phyloP scores from a whole-genome alignment of 345 rosid species.

The Mallotus nudiflorus region DNA sequence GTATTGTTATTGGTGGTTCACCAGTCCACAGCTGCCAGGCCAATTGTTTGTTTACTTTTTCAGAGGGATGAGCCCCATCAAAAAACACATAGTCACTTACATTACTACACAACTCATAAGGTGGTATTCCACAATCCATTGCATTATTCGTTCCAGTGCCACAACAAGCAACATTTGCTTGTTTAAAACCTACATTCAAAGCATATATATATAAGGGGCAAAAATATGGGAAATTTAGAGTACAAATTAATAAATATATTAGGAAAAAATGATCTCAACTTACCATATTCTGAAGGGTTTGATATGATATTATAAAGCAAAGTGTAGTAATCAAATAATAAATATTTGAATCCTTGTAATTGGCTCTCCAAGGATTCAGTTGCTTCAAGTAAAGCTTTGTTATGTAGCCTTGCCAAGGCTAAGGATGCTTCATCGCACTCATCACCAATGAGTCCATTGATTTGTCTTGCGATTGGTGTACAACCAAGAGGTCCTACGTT shows the following conservation, averaged over 20 bases:
- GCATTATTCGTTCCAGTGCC: too few species aligned
- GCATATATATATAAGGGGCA: not conserved
- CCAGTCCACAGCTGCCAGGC: too few species aligned
- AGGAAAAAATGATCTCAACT: not conserved
- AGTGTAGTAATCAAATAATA: slow-evolving; percentile 37
- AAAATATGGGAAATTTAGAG: too few species aligned
- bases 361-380: slow-evolving; percentile 3
- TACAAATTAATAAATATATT: not conserved
- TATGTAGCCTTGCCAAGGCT: slow-evolving; percentile 29
- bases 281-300: slow-evolving; percentile 21
- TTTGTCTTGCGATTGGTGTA: slow-evolving; percentile 17
- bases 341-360: slow-evolving; percentile 31
- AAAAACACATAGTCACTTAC: too few species aligned
- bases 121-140: too few species aligned
- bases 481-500: slow-evolving; percentile 42
- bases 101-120: too few species aligned
- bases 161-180: too few species aligned
- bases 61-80: too few species aligned
- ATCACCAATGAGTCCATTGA: not conserved
- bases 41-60: too few species aligned
- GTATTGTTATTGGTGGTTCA: too few species aligned
- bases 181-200: not conserved
- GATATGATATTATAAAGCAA: slow-evolving; percentile 6
- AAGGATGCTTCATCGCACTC: slow-evolving; percentile 17
- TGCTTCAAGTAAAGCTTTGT: slow-evolving; percentile 10